Evolutionary conservation across 495 filamentous ascomycete genomes (phyloP).

Genomic region (Lasiosphaeria miniovina): DNA sequence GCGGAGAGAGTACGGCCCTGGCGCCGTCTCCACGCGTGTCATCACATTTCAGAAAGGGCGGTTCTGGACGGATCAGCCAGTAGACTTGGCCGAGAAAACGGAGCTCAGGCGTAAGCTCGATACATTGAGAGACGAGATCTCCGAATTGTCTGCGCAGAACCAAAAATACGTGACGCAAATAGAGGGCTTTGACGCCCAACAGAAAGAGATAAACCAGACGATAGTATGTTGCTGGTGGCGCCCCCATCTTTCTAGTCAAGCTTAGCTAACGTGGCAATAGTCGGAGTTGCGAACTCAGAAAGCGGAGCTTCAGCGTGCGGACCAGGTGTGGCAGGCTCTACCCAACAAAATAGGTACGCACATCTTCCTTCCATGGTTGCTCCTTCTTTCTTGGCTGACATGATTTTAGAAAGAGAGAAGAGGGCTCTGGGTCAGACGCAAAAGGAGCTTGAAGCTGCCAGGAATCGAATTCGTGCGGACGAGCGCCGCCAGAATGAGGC

Average conservation of each 20-base stretch:
- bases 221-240: conserved; percentile 29
- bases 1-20: conserved; percentile 70
- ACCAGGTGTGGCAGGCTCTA: conserved; percentile 60
- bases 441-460: conserved; percentile 33
- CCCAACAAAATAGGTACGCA: conserved; percentile 65
- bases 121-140: conserved; percentile 29
- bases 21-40: conserved; percentile 62
- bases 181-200: conserved; percentile 2
- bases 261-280: conserved; percentile 31
- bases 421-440: conserved; percentile 43
- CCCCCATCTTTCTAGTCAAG: neutral
- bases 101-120: conserved; percentile 39
- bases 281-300: conserved; percentile 35
- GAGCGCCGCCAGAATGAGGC: conserved; percentile 44
- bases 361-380: too few relatives aligned
- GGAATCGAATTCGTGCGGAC: conserved; percentile 29
- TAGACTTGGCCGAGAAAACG: conserved; percentile 59
- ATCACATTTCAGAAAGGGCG: conserved; percentile 51
- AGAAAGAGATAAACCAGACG: conserved; percentile 13
- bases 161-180: conserved; percentile 24
- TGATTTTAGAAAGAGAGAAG: conserved; percentile 50
- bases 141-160: conserved; percentile 39
- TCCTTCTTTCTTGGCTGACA: conserved; percentile 21
- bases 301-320: conserved; percentile 56
- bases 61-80: conserved; percentile 75